Conservation (phyloP, 257 asterid species). For the Petunia axillaris region DNA sequence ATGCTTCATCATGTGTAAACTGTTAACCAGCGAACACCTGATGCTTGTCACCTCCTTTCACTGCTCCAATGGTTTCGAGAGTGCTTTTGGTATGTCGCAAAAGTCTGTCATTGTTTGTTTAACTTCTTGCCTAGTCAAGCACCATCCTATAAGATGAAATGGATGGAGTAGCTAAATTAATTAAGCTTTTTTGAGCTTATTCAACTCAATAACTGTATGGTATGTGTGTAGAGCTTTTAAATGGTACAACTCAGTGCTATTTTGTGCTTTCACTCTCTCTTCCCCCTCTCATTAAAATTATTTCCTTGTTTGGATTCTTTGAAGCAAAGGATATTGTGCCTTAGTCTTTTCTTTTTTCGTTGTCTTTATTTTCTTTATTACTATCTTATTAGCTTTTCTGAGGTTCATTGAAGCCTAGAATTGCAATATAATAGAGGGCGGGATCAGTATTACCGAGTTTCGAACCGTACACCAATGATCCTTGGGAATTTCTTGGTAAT, state of each 20-base stretch:
- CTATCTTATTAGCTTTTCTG: neutral
- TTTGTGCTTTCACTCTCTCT: neutral
- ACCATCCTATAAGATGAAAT: no score
- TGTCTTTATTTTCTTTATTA: neutral
- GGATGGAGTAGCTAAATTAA: no score
- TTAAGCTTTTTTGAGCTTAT: neutral
- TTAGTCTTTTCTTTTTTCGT: neutral
- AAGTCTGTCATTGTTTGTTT: no score
- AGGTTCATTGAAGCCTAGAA: neutral
- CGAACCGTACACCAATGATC: no score
- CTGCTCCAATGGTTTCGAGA: neutral
- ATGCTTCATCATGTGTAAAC: conserved; percentile 11
- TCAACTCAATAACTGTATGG: neutral
- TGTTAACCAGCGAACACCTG: neutral
- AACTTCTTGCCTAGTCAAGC: no score
- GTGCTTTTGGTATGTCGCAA: no score
- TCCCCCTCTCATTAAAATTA: neutral
- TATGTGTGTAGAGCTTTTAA: no score
- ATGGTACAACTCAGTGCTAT: neutral
- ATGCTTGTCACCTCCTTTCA: neutral
- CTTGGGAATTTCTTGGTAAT: no score
- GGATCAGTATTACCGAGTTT: no score
- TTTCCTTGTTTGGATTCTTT: no score
- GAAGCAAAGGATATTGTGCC: neutral
- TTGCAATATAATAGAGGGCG: neutral